Conservation (phyloP, 2,329 filamentous ascomycete genomes). For the Hypocreales sp. region DNA sequence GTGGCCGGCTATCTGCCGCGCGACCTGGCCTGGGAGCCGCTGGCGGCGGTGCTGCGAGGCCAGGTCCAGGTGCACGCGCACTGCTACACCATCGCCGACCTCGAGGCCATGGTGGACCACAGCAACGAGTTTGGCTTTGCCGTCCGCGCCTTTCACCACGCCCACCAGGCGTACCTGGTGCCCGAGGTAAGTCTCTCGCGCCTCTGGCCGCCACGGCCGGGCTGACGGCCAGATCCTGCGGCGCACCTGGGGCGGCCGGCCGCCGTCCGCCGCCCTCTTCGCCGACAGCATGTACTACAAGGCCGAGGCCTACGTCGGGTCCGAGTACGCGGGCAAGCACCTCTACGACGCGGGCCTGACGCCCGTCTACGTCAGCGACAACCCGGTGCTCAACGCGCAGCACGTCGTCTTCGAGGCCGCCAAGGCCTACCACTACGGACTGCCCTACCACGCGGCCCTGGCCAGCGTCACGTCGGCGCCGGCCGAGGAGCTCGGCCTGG, state of each 20-base stretch:
- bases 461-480: constrained; percentile 43
- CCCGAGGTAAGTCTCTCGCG: constrained; percentile 34
- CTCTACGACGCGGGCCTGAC: constrained; percentile 50
- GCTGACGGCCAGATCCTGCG: constrained; percentile 34
- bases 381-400: constrained; percentile 54
- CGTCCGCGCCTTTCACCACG: constrained; percentile 54
- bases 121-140: constrained; percentile 58
- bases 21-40: constrained; percentile 46
- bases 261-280: constrained; percentile 47
- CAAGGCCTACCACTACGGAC: constrained; percentile 42
- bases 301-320: constrained; percentile 47
- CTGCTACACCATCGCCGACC: constrained; percentile 54
- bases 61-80: constrained; percentile 57
- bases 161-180: constrained; percentile 49
- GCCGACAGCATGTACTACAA: constrained; percentile 64
- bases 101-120: constrained; percentile 54
- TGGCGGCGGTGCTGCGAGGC: constrained; percentile 46
- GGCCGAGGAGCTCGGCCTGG: constrained; percentile 40
- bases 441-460: constrained; percentile 44
- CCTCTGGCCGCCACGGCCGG: no score
- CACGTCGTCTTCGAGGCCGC: constrained; percentile 52
- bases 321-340: constrained; percentile 50
- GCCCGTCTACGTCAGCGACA: constrained; percentile 54
- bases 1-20: constrained; percentile 44
- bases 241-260: constrained; percentile 35